Conservation (phyloP, 768 basidiomycete species). For the Tephrocybe sp. region DNA sequence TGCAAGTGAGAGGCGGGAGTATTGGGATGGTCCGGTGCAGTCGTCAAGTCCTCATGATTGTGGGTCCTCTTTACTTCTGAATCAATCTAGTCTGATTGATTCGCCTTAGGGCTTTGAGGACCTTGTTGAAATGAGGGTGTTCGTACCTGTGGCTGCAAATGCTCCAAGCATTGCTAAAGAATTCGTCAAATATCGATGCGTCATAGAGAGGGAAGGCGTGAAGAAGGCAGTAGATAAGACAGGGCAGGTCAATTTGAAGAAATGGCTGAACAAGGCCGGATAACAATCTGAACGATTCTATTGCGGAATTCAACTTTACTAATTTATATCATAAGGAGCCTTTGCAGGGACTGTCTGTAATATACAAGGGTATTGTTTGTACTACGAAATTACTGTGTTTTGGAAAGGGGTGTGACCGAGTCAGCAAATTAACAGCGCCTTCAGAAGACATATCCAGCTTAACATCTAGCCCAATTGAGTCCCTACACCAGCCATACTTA, state of each 20-base stretch:
- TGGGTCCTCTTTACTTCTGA: conserved; percentile 32
- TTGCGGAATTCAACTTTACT: neutral
- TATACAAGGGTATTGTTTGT: neutral
- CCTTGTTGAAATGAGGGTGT: conserved; percentile 54
- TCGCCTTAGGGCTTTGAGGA: conserved; percentile 69
- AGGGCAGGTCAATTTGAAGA: conserved; percentile 70
- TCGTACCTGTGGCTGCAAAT: conserved; percentile 47
- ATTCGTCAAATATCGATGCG: conserved; percentile 74
- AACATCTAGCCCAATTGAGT: conserved; percentile 10
- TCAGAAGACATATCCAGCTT: neutral
- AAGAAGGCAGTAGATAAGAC: conserved; percentile 62
- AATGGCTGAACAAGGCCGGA: conserved; percentile 70
- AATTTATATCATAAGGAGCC: neutral
- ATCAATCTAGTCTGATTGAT: neutral
- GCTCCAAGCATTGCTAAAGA: conserved; percentile 55
- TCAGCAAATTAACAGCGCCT: neutral
- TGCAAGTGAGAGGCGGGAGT: conserved; percentile 69
- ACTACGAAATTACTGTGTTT: neutral
- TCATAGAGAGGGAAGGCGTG: conserved; percentile 60
- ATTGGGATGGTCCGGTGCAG: conserved; percentile 73
- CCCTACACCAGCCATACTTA: neutral
- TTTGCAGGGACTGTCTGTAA: neutral
- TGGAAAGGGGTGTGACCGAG: neutral
- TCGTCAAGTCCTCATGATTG: conserved; percentile 61
- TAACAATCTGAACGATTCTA: conserved; percentile 23